Evolutionary conservation across 2,329 filamentous ascomycete species (phyloP).

Genomic region (Emmonsiellopsis sp.): DNA sequence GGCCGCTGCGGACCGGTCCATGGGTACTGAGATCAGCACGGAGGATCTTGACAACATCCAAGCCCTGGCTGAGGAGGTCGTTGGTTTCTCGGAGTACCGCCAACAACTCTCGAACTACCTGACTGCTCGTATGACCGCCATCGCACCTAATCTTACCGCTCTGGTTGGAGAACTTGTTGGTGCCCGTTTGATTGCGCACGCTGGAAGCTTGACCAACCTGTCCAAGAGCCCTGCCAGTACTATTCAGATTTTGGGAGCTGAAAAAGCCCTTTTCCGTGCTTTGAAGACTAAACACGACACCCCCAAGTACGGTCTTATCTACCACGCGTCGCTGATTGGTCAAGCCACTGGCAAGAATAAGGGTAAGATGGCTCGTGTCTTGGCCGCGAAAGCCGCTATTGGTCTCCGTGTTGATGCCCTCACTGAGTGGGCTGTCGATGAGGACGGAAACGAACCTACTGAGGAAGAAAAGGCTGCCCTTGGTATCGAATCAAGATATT

Average conservation of each 20-base stretch:
- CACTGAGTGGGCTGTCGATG: slow-evolving; percentile 63
- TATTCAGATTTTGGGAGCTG: slow-evolving; percentile 94
- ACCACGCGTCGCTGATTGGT: slow-evolving; percentile 85
- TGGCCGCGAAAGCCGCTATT: slow-evolving; percentile 86
- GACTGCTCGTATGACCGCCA: slow-evolving; percentile 87
- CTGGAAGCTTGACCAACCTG: slow-evolving; percentile 86
- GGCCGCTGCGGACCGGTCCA: slow-evolving; percentile 88
- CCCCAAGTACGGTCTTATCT: slow-evolving; percentile 94
- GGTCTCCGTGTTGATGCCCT: slow-evolving; percentile 89
- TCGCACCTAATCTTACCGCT: slow-evolving; percentile 89
- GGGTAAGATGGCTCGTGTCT: slow-evolving; percentile 96
- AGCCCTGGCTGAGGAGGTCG: slow-evolving; percentile 83
- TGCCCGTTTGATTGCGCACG: slow-evolving; percentile 87
- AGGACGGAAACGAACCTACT: slow-evolving; percentile 54
- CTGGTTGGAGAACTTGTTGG: slow-evolving; percentile 90
- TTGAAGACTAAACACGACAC: slow-evolving; percentile 99
- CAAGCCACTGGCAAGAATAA: slow-evolving; percentile 98
- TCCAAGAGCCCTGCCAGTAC: slow-evolving; percentile 93
- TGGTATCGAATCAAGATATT: slow-evolving; percentile 51
- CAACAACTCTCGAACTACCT: slow-evolving; percentile 81
- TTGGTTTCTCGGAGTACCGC: slow-evolving; percentile 84
- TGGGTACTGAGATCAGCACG: slow-evolving; percentile 93
- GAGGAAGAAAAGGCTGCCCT: slow-evolving; percentile 83
- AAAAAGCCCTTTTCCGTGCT: slow-evolving; percentile 96
- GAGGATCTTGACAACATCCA: slow-evolving; percentile 92